Evolutionary conservation across 768 basidiomycete species (phyloP).

Genomic region (Kwoniella botswanensis): DNA sequence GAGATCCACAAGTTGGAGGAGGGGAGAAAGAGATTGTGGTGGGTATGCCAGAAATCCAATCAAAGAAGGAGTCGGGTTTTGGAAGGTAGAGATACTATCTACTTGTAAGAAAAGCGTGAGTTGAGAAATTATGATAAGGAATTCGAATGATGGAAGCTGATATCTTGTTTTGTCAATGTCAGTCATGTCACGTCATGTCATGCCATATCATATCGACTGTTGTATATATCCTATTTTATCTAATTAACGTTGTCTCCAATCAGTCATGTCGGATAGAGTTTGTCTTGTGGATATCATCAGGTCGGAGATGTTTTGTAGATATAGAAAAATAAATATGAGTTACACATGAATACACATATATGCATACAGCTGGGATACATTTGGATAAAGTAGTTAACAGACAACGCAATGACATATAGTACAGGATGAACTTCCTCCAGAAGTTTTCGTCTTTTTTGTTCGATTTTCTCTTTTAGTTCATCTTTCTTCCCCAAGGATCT

Average conservation of each 20-base stretch:
- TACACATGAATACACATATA: background rate
- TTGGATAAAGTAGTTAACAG: too few species aligned
- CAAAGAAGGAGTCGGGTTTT: slow-evolving; percentile 9
- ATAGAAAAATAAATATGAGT: background rate
- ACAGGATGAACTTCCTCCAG: too few species aligned
- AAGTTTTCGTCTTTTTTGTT: too few species aligned
- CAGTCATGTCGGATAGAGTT: too few species aligned
- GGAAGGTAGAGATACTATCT: background rate
- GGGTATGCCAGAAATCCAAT: slow-evolving; percentile 42
- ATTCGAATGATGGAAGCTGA: background rate
- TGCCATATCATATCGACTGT: too few species aligned
- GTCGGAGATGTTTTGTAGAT: background rate
- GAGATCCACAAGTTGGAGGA: slow-evolving; percentile 26
- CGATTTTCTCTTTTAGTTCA: too few species aligned
- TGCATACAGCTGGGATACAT: background rate
- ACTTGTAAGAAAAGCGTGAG: too few species aligned
- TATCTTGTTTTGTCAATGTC: background rate
- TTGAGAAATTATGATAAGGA: background rate
- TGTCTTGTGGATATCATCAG: background rate
- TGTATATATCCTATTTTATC: too few species aligned
- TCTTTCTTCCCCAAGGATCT: background rate
- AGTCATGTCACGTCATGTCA: background rate
- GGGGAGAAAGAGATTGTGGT: slow-evolving; percentile 38
- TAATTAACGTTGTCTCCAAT: too few species aligned
- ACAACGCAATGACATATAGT: too few species aligned